Evolutionary conservation across 805 yeast genomes (phyloP).

Genomic region (Candida piceae): DNA sequence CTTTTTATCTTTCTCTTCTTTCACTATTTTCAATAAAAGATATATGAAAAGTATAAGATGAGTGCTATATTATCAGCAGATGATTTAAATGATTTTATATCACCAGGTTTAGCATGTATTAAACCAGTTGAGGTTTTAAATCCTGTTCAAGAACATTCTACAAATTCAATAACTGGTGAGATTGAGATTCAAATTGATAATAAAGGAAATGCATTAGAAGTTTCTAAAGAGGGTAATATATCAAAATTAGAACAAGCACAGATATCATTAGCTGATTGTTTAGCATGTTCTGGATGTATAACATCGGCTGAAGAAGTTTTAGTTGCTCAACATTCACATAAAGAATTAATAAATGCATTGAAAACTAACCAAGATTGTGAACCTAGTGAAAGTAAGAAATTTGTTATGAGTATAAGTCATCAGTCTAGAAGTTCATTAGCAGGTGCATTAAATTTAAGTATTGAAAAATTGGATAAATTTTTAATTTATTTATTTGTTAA

Average conservation of each 20-base stretch:
- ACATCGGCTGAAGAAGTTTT: constrained; percentile 96
- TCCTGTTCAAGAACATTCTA: constrained; percentile 11
- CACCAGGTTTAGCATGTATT: constrained; percentile 92
- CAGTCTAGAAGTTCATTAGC: constrained; percentile 84
- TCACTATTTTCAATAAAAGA: no score
- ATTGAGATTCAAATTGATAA: constrained; percentile 47
- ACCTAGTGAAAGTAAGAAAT: constrained; percentile 26
- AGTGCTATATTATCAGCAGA: constrained; percentile 84
- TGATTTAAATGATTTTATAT: constrained; percentile 89
- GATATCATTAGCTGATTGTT: constrained; percentile 84
- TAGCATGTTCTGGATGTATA: constrained; percentile 96
- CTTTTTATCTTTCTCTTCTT: no score
- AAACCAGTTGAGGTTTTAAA: constrained; percentile 64
- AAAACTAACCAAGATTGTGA: constrained; percentile 20
- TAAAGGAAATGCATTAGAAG: constrained; percentile 62
- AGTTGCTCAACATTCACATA: constrained; percentile 85
- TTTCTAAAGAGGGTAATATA: constrained; percentile 50
- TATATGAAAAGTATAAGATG: constrained; percentile 50
- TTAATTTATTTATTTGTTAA: constrained; percentile 53
- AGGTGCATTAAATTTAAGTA: constrained; percentile 48
- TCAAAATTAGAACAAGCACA: constrained; percentile 69
- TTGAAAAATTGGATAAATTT: constrained; percentile 56
- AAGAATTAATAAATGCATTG: constrained; percentile 62
- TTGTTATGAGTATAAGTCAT: constrained; percentile 78
- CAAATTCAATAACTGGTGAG: constrained; percentile 27